Percentiles rank a stretch among this genome's conserved stretches.
Evolutionary conservation across 257 asterid species (phyloP).

Genomic region (Solanum chilense): DNA sequence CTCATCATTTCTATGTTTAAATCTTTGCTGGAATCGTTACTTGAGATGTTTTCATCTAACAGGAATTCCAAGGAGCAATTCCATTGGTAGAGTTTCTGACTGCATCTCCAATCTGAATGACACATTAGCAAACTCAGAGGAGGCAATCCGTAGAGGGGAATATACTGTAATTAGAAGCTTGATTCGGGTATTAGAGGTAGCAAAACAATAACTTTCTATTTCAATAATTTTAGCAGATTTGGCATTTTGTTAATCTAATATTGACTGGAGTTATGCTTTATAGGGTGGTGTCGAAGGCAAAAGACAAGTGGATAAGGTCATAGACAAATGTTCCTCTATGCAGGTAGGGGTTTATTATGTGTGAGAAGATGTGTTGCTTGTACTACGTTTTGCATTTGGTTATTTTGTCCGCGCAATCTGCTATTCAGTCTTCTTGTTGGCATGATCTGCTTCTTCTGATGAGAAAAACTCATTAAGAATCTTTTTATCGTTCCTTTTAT

Average conservation of each 20-base stretch:
- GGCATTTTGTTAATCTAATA: slow-evolving; percentile 17
- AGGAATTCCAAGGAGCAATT: slow-evolving; percentile 76
- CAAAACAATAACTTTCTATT: slow-evolving; percentile 9
- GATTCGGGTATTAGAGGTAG: slow-evolving; percentile 91
- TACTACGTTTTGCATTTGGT: slow-evolving; percentile 4
- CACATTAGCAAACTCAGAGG: slow-evolving; percentile 66
- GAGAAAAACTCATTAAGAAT: neutral
- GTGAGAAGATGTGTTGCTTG: neutral
- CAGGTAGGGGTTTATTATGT: slow-evolving; percentile 46
- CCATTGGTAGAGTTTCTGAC: slow-evolving; percentile 76
- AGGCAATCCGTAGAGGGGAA: slow-evolving; percentile 88
- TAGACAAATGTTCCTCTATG: slow-evolving; percentile 96
- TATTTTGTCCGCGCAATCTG: neutral
- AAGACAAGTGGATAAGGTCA: slow-evolving; percentile 90
- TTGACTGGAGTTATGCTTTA: slow-evolving; percentile 37
- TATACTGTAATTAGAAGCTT: slow-evolving; percentile 92
- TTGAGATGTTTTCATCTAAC: slow-evolving; percentile 12
- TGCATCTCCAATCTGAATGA: slow-evolving; percentile 44
- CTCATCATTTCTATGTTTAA: neutral
- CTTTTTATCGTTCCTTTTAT: neutral
- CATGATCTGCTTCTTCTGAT: neutral
- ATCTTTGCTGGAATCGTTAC: slow-evolving; percentile 4
- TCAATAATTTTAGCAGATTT: neutral
- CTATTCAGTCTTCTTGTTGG: neutral
- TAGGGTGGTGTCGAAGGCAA: slow-evolving; percentile 99